phyloP scores from a whole-genome alignment of 1,139 yeast genomes.

The Sugiyamaella sp. region DNA sequence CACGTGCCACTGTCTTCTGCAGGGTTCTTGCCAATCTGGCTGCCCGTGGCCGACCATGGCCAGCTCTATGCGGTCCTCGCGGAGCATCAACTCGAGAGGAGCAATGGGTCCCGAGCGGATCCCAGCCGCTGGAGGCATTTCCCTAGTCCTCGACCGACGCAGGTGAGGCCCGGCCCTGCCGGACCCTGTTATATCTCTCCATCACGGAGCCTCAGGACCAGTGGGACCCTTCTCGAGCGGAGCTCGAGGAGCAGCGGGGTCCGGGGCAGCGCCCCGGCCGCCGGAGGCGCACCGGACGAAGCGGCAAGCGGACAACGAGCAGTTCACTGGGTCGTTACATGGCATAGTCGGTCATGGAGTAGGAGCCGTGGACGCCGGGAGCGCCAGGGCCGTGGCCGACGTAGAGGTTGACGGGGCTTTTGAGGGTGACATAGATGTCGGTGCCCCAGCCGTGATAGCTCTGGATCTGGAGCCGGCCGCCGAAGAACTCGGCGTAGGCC shows the following conservation, averaged over 20 bases:
- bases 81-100: too few species aligned
- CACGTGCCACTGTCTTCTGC: too few species aligned
- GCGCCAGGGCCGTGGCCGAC: conserved; percentile 18
- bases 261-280: conserved; percentile 8
- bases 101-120: too few species aligned
- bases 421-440: conserved; percentile 62
- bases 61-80: too few species aligned
- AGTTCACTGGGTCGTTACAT: conserved; percentile 9
- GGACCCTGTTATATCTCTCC: too few species aligned
- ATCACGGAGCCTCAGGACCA: too few species aligned
- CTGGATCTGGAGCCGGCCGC: conserved; percentile 78
- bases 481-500: conserved; percentile 69
- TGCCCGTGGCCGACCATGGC: too few species aligned
- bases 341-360: conserved; percentile 22
- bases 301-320: not conserved
- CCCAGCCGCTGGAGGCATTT: too few species aligned
- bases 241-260: conserved; percentile 1
- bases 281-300: not conserved
- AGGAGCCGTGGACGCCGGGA: conserved; percentile 21
- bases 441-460: conserved; percentile 87
- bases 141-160: too few species aligned
- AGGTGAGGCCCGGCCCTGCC: too few species aligned
- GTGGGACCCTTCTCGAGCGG: not conserved
- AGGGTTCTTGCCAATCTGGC: too few species aligned
- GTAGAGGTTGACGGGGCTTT: conserved; percentile 43